Conservation (phyloP, 2,329 filamentous ascomycete genomes). For the Sphaerulina populicola region DNA sequence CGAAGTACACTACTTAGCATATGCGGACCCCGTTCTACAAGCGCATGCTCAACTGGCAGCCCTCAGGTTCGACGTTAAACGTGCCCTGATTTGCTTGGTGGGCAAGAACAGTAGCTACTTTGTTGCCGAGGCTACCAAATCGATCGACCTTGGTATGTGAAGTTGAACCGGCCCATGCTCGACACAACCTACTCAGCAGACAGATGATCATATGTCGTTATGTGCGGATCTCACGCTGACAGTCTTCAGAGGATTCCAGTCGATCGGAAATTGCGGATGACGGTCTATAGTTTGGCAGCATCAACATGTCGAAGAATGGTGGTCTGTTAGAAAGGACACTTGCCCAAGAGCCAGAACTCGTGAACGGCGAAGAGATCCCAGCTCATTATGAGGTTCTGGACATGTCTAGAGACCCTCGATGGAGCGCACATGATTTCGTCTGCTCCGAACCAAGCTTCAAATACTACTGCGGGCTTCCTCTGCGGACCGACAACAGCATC, state of each 20-base stretch:
- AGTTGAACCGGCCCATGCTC: background rate
- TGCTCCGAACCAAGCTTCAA: slow-evolving; percentile 27
- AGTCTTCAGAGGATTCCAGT: slow-evolving; percentile 9
- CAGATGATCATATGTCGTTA: background rate
- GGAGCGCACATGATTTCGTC: slow-evolving; percentile 28
- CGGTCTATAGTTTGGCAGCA: slow-evolving; percentile 34
- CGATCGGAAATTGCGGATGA: slow-evolving; percentile 25
- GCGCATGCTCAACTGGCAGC: slow-evolving; percentile 45
- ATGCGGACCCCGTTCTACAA: slow-evolving; percentile 36
- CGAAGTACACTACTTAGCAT: slow-evolving; percentile 17
- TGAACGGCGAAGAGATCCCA: slow-evolving; percentile 25
- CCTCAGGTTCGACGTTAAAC: slow-evolving; percentile 41
- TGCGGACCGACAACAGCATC: slow-evolving; percentile 31
- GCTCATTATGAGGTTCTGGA: slow-evolving; percentile 34
- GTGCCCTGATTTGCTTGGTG: slow-evolving; percentile 46
- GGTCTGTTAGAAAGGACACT: slow-evolving; percentile 48
- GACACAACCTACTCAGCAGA: background rate
- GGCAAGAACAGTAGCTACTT: slow-evolving; percentile 44
- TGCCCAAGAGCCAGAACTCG: slow-evolving; percentile 24
- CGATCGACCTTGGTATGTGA: slow-evolving; percentile 32
- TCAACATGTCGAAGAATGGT: slow-evolving; percentile 54
- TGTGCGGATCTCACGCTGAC: background rate
- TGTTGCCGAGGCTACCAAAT: slow-evolving; percentile 46
- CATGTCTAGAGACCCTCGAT: slow-evolving; percentile 26
- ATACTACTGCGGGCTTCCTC: slow-evolving; percentile 32